phyloP scores from a whole-genome alignment of 176 grass and related monocot species.

The Areca catechu region DNA sequence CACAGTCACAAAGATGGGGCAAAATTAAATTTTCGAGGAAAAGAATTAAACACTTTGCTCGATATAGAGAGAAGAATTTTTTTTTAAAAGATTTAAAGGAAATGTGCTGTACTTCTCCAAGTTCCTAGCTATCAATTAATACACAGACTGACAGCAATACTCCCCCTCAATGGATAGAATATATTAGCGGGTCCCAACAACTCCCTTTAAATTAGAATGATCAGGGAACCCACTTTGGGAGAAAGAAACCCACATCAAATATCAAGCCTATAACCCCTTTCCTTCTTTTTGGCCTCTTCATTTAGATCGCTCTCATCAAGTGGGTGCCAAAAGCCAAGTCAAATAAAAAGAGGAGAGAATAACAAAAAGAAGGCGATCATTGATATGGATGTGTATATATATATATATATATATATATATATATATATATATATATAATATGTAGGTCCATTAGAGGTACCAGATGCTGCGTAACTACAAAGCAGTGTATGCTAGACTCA shows the following conservation, averaged over 20 bases:
- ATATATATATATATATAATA: conserved; percentile 13
- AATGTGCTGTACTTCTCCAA: too few species aligned
- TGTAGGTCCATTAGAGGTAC: conserved; percentile 43
- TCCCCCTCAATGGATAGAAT: too few species aligned
- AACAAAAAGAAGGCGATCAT: conserved; percentile 20
- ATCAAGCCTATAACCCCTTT: background rate
- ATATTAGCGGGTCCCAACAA: background rate
- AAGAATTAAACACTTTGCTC: too few species aligned
- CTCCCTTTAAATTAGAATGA: background rate
- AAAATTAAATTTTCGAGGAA: too few species aligned
- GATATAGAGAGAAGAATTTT: too few species aligned
- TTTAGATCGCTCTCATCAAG: conserved; percentile 24
- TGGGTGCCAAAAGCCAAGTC: background rate
- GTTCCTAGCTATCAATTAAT: too few species aligned
- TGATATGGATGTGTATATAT: background rate
- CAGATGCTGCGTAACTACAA: conserved; percentile 99
- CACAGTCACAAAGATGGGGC: too few species aligned
- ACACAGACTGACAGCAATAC: too few species aligned
- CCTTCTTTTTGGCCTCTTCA: conserved; percentile 25
- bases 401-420: conserved; percentile 7
- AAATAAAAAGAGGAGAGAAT: conserved; percentile 12
- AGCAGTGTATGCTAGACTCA: conserved; percentile 31
- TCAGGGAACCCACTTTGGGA: conserved; percentile 10
- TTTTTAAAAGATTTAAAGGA: too few species aligned
- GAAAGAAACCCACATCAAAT: conserved; percentile 1